Conservation (phyloP, 106 monocot genomes). For the Platanthera zijinensis region DNA sequence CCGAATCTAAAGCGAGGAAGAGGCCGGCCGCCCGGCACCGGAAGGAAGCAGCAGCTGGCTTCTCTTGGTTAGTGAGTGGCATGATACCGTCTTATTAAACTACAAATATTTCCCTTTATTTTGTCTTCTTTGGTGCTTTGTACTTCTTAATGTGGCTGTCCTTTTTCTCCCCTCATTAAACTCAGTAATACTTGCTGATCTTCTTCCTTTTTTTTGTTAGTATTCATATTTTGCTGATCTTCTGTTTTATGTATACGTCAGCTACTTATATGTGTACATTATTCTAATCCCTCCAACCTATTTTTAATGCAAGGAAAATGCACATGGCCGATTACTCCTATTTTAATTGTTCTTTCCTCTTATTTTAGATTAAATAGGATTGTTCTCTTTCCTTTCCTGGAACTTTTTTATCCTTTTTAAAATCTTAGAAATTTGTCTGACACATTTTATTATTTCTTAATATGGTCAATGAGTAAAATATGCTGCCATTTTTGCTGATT, state of each 20-base stretch:
- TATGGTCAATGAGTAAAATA: background rate
- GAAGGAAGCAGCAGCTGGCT: conserved; percentile 62
- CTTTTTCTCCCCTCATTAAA: conserved; percentile 6
- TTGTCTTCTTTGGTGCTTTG: background rate
- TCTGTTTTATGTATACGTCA: conserved; percentile 3
- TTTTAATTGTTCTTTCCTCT: background rate
- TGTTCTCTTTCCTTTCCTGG: conserved; percentile 3
- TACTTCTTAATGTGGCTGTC: background rate
- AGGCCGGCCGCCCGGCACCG: conserved; percentile 64
- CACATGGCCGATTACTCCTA: conserved; percentile 3
- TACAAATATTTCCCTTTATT: background rate
- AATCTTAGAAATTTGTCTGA: background rate
- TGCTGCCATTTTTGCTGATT: background rate
- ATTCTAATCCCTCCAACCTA: background rate
- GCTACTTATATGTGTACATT: background rate
- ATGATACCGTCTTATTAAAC: background rate
- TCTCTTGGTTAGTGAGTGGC: conserved; percentile 34
- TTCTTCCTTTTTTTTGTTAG: background rate
- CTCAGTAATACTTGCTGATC: background rate
- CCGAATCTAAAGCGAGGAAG: conserved; percentile 41
- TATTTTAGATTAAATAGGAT: background rate
- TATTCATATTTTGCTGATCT: background rate
- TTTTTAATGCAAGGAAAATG: background rate
- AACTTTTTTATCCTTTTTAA: conserved; percentile 4
- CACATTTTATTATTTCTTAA: background rate